These are phyloP conservation scores for Coniochaeta ligniaria DNA, from an alignment of 2,329 filamentous ascomycete genomes.

Conservation along the genomic window DNA sequence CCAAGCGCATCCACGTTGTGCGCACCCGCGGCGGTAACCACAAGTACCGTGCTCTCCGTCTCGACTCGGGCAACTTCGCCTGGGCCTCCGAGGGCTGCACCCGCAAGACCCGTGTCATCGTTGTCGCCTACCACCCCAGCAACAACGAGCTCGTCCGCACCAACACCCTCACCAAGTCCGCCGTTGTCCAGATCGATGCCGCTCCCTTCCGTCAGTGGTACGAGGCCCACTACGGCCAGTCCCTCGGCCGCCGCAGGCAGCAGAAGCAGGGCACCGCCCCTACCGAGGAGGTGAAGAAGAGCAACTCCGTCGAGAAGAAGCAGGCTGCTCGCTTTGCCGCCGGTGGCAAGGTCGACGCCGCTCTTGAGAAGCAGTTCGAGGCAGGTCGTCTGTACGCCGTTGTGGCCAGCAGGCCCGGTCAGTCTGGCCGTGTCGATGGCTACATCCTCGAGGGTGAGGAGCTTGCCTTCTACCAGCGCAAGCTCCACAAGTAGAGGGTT, in stretches of 20 bases:
- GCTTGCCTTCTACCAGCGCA: slow-evolving; percentile 99
- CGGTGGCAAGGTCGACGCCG: slow-evolving; percentile 83
- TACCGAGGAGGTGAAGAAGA: slow-evolving; percentile 78
- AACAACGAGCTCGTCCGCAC: slow-evolving; percentile 99
- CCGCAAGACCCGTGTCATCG: slow-evolving; percentile 99
- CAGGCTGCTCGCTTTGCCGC: slow-evolving; percentile 78
- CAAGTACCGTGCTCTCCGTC: slow-evolving; percentile 98
- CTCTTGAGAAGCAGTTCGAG: slow-evolving; percentile 98
- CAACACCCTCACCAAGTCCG: slow-evolving; percentile 99
- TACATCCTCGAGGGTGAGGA: slow-evolving; percentile 99
- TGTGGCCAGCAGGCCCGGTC: slow-evolving; percentile 85
- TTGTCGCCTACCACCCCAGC: slow-evolving; percentile 96
- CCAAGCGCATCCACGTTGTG: slow-evolving; percentile 37
- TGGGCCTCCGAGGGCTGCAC: slow-evolving; percentile 97
- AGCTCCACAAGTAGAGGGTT: slow-evolving; percentile 86
- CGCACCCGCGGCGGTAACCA: slow-evolving; percentile 71
- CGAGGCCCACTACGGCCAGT: slow-evolving; percentile 97
- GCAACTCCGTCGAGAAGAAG: slow-evolving; percentile 94
- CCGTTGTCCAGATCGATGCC: slow-evolving; percentile 97
- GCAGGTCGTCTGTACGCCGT: slow-evolving; percentile 95
- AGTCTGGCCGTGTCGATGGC: slow-evolving; percentile 93
- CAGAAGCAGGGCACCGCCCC: slow-evolving; percentile 62
- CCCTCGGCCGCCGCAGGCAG: slow-evolving; percentile 85
- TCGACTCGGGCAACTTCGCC: slow-evolving; percentile 98
- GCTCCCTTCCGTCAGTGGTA: slow-evolving; percentile 99